Evolutionary conservation across 106 monocot genomes (phyloP).

Genomic region (Vanilla planifolia): DNA sequence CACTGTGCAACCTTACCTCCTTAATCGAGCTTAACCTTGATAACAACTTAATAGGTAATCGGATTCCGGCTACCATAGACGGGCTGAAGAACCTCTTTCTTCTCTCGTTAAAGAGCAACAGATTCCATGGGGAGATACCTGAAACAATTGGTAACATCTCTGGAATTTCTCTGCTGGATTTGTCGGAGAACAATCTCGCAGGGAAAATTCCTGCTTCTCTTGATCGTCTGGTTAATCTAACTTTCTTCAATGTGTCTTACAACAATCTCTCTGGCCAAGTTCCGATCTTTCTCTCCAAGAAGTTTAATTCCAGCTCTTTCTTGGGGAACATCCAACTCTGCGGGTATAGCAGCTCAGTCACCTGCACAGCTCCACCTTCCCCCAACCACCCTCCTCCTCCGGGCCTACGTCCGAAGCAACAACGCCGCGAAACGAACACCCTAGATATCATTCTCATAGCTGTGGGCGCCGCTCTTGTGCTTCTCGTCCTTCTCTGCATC

Average conservation of each 20-base stretch:
- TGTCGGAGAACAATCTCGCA: conserved; percentile 64
- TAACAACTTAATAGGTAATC: conserved; percentile 16
- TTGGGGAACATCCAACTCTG: conserved; percentile 72
- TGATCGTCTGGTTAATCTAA: conserved; percentile 31
- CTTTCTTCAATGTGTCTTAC: conserved; percentile 62
- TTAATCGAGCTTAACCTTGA: conserved; percentile 22
- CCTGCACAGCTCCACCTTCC: conserved; percentile 24
- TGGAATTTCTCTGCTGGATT: conserved; percentile 38
- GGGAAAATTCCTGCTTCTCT: conserved; percentile 62
- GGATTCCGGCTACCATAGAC: conserved; percentile 35
- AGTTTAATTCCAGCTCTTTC: conserved; percentile 70
- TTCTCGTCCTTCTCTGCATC: conserved; percentile 52
- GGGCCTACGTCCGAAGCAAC: background rate
- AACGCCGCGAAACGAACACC: conserved; percentile 23
- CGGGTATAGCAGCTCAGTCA: conserved; percentile 37
- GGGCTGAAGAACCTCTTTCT: conserved; percentile 45
- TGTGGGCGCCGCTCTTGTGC: conserved; percentile 26
- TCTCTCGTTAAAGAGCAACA: conserved; percentile 44
- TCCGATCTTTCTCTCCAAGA: conserved; percentile 34
- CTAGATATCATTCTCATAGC: conserved; percentile 58
- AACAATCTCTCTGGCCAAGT: conserved; percentile 79
- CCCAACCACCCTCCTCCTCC: background rate
- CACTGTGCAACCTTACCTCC: conserved; percentile 30
- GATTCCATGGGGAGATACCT: conserved; percentile 52
- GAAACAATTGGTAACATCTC: conserved; percentile 56